Conservation (phyloP, 2,329 filamentous ascomycete species). For the Cadophora malorum region DNA sequence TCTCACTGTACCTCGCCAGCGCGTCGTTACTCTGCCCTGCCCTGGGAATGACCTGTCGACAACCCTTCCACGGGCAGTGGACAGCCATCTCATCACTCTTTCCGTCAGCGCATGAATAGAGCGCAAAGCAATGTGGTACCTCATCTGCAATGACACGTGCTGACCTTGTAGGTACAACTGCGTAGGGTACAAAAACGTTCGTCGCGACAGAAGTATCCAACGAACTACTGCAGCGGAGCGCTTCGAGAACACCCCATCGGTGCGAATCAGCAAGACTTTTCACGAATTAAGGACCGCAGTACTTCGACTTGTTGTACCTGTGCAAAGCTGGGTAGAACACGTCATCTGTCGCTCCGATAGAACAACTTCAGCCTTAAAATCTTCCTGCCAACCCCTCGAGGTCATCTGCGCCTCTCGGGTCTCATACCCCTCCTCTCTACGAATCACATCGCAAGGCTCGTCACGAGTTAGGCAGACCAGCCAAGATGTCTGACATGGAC, state of each 20-base stretch:
- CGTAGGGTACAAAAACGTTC: conserved; percentile 44
- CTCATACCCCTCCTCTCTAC: conserved; percentile 34
- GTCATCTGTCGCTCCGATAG: conserved; percentile 41
- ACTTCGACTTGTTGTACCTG: conserved; percentile 41
- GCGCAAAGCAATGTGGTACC: conserved; percentile 39
- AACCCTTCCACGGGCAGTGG: conserved; percentile 23
- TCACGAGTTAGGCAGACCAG: conserved; percentile 30
- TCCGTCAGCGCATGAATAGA: conserved; percentile 36
- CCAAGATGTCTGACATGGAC: conserved; percentile 45
- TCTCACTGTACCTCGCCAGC: conserved; percentile 32
- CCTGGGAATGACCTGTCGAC: conserved; percentile 33
- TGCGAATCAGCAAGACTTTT: conserved; percentile 36
- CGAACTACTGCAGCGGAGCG: conserved; percentile 45
- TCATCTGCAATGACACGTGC: conserved; percentile 46
- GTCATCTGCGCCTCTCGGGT: conserved; percentile 44
- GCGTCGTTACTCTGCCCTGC: conserved; percentile 27
- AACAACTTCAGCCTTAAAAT: conserved; percentile 43
- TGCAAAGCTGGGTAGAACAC: conserved; percentile 45
- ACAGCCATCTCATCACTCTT: conserved; percentile 35
- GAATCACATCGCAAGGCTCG: conserved; percentile 41
- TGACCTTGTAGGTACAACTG: conserved; percentile 45
- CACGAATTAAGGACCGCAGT: conserved; percentile 37
- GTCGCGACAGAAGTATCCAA: conserved; percentile 39
- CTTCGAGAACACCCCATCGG: conserved; percentile 41
- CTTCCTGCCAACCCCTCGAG: conserved; percentile 43